phyloP scores from a whole-genome alignment of 1,139 yeast species.

The Geotrichum carabidarum region DNA sequence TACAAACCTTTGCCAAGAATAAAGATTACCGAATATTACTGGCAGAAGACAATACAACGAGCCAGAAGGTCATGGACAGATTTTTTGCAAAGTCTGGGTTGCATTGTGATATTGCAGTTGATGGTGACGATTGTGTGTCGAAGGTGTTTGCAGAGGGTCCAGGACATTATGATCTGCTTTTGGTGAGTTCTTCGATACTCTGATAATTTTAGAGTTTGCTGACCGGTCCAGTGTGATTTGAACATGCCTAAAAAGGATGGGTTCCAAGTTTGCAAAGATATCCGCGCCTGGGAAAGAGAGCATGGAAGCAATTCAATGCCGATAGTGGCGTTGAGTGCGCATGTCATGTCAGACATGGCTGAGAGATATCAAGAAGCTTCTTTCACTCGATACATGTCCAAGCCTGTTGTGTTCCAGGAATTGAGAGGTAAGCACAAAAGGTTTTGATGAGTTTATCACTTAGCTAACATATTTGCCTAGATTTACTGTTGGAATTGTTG shows the following conservation, averaged over 20 bases:
- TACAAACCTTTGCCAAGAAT: conserved; percentile 18
- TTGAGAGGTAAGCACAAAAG: conserved; percentile 25
- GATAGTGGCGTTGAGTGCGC: conserved; percentile 74
- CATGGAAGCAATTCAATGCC: conserved; percentile 52
- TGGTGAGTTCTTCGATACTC: conserved; percentile 26
- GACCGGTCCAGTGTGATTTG: conserved; percentile 52
- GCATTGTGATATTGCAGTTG: conserved; percentile 65
- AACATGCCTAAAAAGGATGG: conserved; percentile 88
- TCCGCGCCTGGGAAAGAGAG: conserved; percentile 70
- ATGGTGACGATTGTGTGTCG: conserved; percentile 64
- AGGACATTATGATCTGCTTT: conserved; percentile 55
- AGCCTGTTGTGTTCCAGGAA: conserved; percentile 45
- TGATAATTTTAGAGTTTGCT: background rate
- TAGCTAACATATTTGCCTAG: too few relatives aligned
- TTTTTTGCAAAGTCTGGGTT: conserved; percentile 73
- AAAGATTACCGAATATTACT: conserved; percentile 53
- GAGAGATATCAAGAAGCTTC: conserved; percentile 70
- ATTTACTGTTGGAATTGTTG: too few relatives aligned
- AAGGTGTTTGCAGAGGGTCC: conserved; percentile 37
- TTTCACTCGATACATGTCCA: conserved; percentile 73
- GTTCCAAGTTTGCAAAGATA: conserved; percentile 70
- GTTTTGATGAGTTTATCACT: too few relatives aligned
- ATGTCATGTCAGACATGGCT: conserved; percentile 78
- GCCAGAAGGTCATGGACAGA: conserved; percentile 79
- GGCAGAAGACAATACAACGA: conserved; percentile 83